phyloP scores from a whole-genome alignment of 2,329 filamentous ascomycete species.

The Aspergillus luchuensis region DNA sequence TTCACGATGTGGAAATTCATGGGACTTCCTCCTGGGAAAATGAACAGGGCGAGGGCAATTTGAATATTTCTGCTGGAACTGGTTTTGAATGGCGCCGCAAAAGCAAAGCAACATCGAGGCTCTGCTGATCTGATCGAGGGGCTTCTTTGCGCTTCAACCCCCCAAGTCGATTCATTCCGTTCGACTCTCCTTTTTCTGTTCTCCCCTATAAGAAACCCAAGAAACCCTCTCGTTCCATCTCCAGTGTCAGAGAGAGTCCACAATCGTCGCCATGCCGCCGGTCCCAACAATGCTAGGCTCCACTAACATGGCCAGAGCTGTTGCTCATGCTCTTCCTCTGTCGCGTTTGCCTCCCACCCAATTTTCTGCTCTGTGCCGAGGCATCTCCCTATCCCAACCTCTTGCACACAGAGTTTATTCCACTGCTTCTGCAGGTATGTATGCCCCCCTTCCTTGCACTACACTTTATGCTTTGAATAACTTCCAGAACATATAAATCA shows the following conservation, averaged over 20 bases:
- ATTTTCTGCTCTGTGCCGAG: not conserved
- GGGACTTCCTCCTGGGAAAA: not conserved
- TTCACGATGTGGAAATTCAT: not conserved
- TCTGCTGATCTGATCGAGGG: not conserved
- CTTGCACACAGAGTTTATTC: not conserved
- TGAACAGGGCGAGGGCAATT: too few species aligned
- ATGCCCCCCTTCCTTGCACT: not conserved
- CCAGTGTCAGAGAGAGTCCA: not conserved
- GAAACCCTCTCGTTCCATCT: too few species aligned
- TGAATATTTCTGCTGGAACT: not conserved
- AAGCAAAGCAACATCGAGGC: not conserved
- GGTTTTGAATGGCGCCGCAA: not conserved
- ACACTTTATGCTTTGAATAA: not conserved
- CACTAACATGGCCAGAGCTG: not conserved
- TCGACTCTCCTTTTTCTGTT: not conserved
- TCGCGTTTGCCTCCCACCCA: not conserved
- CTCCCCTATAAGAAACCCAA: not conserved
- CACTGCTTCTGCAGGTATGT: not conserved
- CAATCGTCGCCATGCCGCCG: slow-evolving; percentile 3
- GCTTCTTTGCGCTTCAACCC: not conserved
- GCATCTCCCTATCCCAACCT: not conserved
- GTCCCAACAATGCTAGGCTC: slow-evolving; percentile 4
- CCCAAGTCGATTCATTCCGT: not conserved
- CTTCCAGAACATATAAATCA: not conserved
- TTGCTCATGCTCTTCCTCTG: slow-evolving; percentile 9